phyloP scores from a whole-genome alignment of 768 basidiomycete species.

The Podaxis rugospora region DNA sequence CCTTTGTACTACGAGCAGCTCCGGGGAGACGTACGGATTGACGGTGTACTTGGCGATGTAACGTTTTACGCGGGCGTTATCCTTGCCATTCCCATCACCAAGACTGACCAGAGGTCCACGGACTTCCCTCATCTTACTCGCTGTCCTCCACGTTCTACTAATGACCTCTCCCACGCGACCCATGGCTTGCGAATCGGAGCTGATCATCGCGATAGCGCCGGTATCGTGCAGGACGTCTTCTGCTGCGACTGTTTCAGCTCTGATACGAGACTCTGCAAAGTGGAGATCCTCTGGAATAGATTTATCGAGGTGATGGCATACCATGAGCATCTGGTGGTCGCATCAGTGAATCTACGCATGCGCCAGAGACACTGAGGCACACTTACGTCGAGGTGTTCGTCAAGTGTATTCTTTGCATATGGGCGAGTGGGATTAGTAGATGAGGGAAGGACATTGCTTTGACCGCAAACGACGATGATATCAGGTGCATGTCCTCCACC shows the following conservation, averaged over 20 bases:
- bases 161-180: slow-evolving; percentile 95
- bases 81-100: slow-evolving; percentile 65
- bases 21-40: slow-evolving; percentile 70
- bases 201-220: slow-evolving; percentile 96
- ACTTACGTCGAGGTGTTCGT: slow-evolving; percentile 93
- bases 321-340: slow-evolving; percentile 90
- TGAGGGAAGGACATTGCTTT: slow-evolving; percentile 85
- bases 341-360: background rate
- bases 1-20: background rate
- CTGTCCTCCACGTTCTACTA: slow-evolving; percentile 92
- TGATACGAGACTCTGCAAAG: slow-evolving; percentile 96
- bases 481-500: slow-evolving; percentile 97
- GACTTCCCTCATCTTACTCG: slow-evolving; percentile 86
- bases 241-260: slow-evolving; percentile 94
- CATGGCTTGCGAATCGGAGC: slow-evolving; percentile 97
- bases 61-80: slow-evolving; percentile 91
- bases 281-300: slow-evolving; percentile 90
- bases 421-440: slow-evolving; percentile 98
- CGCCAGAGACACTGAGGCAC: background rate
- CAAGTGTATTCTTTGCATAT: slow-evolving; percentile 85
- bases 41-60: slow-evolving; percentile 97
- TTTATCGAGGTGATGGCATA: slow-evolving; percentile 95
- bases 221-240: slow-evolving; percentile 92
- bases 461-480: slow-evolving; percentile 94
- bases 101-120: slow-evolving; percentile 67